These are phyloP conservation scores for Pseudocercospora fuligena DNA, from an alignment of 2,329 filamentous ascomycete genomes.

Conservation along the genomic window DNA sequence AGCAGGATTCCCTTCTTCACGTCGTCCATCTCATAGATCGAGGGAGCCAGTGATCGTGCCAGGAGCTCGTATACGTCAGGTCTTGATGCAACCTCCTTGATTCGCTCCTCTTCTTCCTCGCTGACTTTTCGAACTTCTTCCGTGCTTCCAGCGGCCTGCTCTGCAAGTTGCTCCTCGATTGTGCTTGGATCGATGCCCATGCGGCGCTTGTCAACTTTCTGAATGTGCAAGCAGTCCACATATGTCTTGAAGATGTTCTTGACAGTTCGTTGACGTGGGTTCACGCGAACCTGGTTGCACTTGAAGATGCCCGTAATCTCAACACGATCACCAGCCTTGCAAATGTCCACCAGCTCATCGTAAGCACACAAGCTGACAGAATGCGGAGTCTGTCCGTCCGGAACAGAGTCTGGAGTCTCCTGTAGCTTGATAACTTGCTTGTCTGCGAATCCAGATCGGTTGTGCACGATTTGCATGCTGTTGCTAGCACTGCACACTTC, in stretches of 20 bases:
- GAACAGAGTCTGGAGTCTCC: slow-evolving; percentile 93
- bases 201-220: slow-evolving; percentile 94
- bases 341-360: slow-evolving; percentile 95
- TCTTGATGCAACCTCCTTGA: slow-evolving; percentile 77
- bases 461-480: slow-evolving; percentile 98
- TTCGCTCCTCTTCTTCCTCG: slow-evolving; percentile 87
- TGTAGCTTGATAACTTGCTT: slow-evolving; percentile 99
- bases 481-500: slow-evolving; percentile 81
- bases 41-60: slow-evolving; percentile 86
- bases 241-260: slow-evolving; percentile 99
- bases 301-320: slow-evolving; percentile 97
- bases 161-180: slow-evolving; percentile 79
- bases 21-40: slow-evolving; percentile 97
- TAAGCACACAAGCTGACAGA: slow-evolving; percentile 96
- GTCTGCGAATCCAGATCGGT: slow-evolving; percentile 90
- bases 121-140: slow-evolving; percentile 84
- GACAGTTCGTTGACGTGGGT: slow-evolving; percentile 87
- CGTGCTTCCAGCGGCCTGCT: slow-evolving; percentile 70
- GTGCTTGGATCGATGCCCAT: slow-evolving; percentile 91
- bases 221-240: slow-evolving; percentile 90
- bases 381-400: slow-evolving; percentile 94
- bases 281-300: slow-evolving; percentile 89
- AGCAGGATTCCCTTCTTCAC: slow-evolving; percentile 98
- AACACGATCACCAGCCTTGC: slow-evolving; percentile 95
- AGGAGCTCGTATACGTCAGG: slow-evolving; percentile 92